Evolutionary conservation across 768 basidiomycete species (phyloP).

Genomic region (Tulasnella calospora): DNA sequence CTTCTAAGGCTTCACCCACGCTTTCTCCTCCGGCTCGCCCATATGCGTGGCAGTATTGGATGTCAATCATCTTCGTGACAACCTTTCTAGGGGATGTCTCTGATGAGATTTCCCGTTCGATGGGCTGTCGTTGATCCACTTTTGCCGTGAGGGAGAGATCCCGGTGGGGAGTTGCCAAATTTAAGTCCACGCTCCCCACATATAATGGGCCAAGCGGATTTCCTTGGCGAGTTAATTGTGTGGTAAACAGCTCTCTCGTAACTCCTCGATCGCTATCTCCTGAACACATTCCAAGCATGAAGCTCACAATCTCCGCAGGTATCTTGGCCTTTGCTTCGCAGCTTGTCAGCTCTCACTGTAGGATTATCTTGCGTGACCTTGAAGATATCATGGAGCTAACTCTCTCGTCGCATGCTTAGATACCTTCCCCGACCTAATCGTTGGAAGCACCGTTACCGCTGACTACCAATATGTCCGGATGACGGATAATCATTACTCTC

Average conservation of each 20-base stretch:
- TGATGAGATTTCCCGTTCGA: neutral
- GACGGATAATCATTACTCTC: conserved; percentile 25
- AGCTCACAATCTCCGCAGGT: neutral
- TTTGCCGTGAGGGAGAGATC: neutral
- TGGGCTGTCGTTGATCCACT: neutral
- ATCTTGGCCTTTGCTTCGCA: neutral
- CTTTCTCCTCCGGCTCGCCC: neutral
- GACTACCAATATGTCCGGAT: conserved; percentile 24
- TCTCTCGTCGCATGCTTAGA: neutral
- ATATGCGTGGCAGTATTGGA: neutral
- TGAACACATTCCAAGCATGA: neutral
- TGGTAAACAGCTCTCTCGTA: conserved; percentile 27
- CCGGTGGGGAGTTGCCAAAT: neutral
- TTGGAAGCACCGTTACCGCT: neutral
- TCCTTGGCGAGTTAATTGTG: neutral
- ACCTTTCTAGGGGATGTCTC: neutral
- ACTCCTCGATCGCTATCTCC: conserved; percentile 26
- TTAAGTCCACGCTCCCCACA: neutral
- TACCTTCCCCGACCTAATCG: conserved; percentile 16
- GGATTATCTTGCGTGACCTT: too few species aligned
- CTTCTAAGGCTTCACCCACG: neutral
- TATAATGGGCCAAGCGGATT: neutral
- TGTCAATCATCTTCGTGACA: neutral
- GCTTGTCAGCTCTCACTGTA: conserved; percentile 7
- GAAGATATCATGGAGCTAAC: neutral